These are phyloP conservation scores for Echinochloa phyllopogon DNA, from an alignment of 176 grass and related monocot species.

Conservation along the genomic window DNA sequence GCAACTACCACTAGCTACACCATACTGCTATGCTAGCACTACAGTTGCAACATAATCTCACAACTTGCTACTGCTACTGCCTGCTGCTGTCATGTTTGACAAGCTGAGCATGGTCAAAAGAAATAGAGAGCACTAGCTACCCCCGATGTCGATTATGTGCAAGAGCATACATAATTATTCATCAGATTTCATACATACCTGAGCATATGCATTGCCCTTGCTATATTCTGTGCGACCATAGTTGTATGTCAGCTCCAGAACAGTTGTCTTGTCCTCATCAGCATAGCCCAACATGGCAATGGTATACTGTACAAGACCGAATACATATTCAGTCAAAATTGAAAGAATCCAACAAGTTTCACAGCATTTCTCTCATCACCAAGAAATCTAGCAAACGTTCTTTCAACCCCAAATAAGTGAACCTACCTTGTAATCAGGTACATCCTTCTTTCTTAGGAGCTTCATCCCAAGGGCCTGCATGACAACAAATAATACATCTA, in stretches of 20 bases:
- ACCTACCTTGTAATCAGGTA: slow-evolving; percentile 86
- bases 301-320: slow-evolving; percentile 63
- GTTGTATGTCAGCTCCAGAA: slow-evolving; percentile 92
- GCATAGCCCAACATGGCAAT: slow-evolving; percentile 94
- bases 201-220: slow-evolving; percentile 97
- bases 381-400: background rate
- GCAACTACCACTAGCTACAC: background rate
- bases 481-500: slow-evolving; percentile 24
- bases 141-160: background rate
- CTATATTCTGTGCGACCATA: slow-evolving; percentile 91
- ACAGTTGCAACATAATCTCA: background rate
- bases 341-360: background rate
- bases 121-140: background rate
- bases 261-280: slow-evolving; percentile 80
- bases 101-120: background rate
- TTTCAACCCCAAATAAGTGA: background rate
- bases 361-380: background rate
- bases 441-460: slow-evolving; percentile 87
- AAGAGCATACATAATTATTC: background rate
- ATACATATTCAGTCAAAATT: slow-evolving; percentile 38
- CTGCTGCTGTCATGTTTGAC: background rate
- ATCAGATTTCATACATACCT: slow-evolving; percentile 52
- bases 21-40: background rate
- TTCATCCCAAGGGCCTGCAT: slow-evolving; percentile 92
- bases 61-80: background rate